Percentiles rank a stretch among this genome's conserved stretches.
phyloP scores from a whole-genome alignment of 768 basidiomycete species.

The Dendrothele bispora region DNA sequence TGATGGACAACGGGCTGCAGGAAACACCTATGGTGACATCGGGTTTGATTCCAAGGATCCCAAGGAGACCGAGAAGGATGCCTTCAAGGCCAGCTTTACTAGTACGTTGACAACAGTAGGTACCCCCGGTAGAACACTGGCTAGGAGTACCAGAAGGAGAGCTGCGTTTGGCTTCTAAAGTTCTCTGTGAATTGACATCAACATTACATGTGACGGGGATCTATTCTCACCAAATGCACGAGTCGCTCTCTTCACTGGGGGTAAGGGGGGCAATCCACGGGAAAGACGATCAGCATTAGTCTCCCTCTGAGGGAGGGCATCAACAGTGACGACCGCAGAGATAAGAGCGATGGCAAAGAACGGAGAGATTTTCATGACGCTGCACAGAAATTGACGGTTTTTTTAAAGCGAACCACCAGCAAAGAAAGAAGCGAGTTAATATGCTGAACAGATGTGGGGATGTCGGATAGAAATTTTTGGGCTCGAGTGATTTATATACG shows the following conservation, averaged over 20 bases:
- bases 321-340: constrained; percentile 32
- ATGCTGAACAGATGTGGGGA: too few species aligned
- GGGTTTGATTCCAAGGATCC: constrained; percentile 22
- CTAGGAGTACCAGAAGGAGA: constrained; percentile 34
- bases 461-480: too few species aligned
- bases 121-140: constrained; percentile 39
- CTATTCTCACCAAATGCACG: constrained; percentile 32
- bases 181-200: too few species aligned
- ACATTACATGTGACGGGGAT: constrained; percentile 13
- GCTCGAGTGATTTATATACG: too few species aligned
- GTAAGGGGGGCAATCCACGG: constrained; percentile 49
- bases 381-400: too few species aligned
- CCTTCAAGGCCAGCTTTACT: constrained; percentile 11
- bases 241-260: constrained; percentile 38
- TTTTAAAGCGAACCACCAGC: too few species aligned
- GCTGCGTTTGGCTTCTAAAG: constrained; percentile 33
- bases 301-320: constrained; percentile 30
- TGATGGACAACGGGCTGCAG: constrained; percentile 37
- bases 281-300: constrained; percentile 56
- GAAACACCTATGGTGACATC: constrained; percentile 31
- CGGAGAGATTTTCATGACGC: constrained; percentile 45
- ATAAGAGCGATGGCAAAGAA: constrained; percentile 38
- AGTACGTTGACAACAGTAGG: constrained; percentile 44
- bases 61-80: constrained; percentile 31
- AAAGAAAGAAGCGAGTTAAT: too few species aligned